phyloP scores from a whole-genome alignment of 768 basidiomycete species.

The Steccherinum ochraceum region DNA sequence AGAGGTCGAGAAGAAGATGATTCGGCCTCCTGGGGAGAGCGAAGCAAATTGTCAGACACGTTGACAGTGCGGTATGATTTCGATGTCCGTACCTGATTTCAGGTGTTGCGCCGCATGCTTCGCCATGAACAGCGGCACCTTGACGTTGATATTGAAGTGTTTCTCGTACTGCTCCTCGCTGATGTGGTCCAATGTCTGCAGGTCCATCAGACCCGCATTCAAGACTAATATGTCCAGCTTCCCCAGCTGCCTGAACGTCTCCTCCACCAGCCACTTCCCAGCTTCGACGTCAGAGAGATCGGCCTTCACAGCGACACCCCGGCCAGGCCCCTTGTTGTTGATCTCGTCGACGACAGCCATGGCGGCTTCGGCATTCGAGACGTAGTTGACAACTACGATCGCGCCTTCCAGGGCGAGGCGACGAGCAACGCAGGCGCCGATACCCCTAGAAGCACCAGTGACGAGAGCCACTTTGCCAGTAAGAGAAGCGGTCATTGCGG shows the following conservation, averaged over 20 bases:
- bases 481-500: constrained; percentile 3
- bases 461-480: constrained; percentile 23
- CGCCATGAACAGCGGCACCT: constrained; percentile 44
- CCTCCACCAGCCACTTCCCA: constrained; percentile 17
- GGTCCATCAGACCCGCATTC: constrained; percentile 17
- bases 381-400: constrained; percentile 18
- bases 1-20: constrained; percentile 48
- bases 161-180: constrained; percentile 2
- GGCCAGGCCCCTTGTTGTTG: constrained; percentile 4
- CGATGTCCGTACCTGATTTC: constrained; percentile 29
- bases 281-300: constrained; percentile 20
- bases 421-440: constrained; percentile 22
- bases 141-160: constrained; percentile 46
- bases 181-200: constrained; percentile 1
- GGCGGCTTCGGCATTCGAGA: constrained; percentile 11
- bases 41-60: neutral
- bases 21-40: constrained; percentile 35
- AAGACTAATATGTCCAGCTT: constrained; percentile 23
- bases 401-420: constrained; percentile 24
- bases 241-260: constrained; percentile 22
- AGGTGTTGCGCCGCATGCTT: constrained; percentile 36
- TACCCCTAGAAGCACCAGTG: constrained; percentile 19
- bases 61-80: no score
- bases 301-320: constrained; percentile 15
- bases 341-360: constrained; percentile 13